Evolutionary conservation across 768 basidiomycete genomes (phyloP), one percentile per base, ranked within the genome.

Genomic region (Mycena belliarum): DNA sequence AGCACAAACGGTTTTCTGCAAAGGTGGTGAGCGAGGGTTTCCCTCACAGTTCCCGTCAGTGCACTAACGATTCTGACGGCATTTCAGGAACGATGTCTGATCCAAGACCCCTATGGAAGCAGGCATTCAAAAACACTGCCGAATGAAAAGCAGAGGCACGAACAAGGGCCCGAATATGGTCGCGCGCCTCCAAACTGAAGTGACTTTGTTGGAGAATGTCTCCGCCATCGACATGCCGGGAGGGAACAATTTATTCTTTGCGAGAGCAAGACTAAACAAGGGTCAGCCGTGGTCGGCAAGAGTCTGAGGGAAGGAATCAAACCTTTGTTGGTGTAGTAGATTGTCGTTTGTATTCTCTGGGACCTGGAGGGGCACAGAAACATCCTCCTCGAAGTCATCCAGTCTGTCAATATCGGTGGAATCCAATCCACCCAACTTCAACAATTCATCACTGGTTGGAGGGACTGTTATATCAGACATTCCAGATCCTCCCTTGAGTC

Each of bases 81-180:
- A 53, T 29, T 28, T 60, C 58, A 11, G 60, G 35, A 29, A 28
- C 47, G 28, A 65, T 54, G 32, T 73, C 69, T 9, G 70, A 73
- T 14, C 75, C 79, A 54, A 76, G 60, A 10, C 73, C 74, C 50
- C 79, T 80, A 33, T 46, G 15, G 52, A 57, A 65, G 24, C 52
- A 21, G 28, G 32, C 41, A 24, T 40, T 60, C 29, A 59, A 40
- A 53, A 59, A 44, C 25, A 56, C 33, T 29, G 16, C 23, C 35
- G 33, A 25, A 44, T 46, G 40, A 49, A 64, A 47, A 37, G 42
- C 48, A 55, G 59, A 56, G 52, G 53, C 35, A 74, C 85, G 63
- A 52, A 87, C 87, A 87, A 67, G 50, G 84, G 83, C 21, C 85
- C 86, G 63, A 88, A 88, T 25, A 88, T 88, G 1, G 86, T 87